Evolutionary conservation across 2,329 filamentous ascomycete genomes (phyloP), one percentile per base, ranked within the genome.

Genomic region (Hymenoscyphus repandus): DNA sequence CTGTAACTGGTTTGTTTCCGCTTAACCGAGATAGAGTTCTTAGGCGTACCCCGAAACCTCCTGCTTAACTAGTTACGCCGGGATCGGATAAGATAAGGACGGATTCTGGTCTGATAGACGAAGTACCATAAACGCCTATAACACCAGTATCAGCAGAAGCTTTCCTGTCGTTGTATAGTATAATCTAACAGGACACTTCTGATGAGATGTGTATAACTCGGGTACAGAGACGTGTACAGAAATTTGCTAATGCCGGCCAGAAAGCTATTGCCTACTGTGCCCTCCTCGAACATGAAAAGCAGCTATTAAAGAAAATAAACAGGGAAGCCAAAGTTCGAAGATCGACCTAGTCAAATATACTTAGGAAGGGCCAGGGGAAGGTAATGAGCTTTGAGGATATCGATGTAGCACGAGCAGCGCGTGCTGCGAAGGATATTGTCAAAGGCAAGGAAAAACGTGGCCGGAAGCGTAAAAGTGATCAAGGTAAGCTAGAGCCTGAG

Each of bases 371-470:
- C 13, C 43, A 42, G 39, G 50, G 41, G 1, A 56, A 68, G 45
- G 45, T 55, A 31, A 53, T 55, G 3, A 62, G 59, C 11, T 74
- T 71, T 50, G 62, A 67, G 45, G 58, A 70, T 46, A 50, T 62
- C 20, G 52, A 40, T 32, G 47, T 42, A 46, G 54, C 56, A 55
- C 49, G 51, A 56, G 52, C 46, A 32, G 31, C 52, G 46, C 52
- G 46, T 52, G 49, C 46, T 47, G 51, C 22, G 12, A 56, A 58
- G 44, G 52, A 58, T 9, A 15, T 17, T 6, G 39, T 18, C 2
- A 59, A 55, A 39, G 51, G 50, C 32, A 57, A 54, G 47, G 49
- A 42, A 17, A 55, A 50, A 54, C 50, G 46, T 38, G 38, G 50
- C 33, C 50, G 42, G 50, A 53, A 55, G 47, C 48, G 47, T 39